These are phyloP conservation scores for Neofusicoccum sp. DNA, from an alignment of 2,329 filamentous ascomycete species.

Conservation along the genomic window DNA sequence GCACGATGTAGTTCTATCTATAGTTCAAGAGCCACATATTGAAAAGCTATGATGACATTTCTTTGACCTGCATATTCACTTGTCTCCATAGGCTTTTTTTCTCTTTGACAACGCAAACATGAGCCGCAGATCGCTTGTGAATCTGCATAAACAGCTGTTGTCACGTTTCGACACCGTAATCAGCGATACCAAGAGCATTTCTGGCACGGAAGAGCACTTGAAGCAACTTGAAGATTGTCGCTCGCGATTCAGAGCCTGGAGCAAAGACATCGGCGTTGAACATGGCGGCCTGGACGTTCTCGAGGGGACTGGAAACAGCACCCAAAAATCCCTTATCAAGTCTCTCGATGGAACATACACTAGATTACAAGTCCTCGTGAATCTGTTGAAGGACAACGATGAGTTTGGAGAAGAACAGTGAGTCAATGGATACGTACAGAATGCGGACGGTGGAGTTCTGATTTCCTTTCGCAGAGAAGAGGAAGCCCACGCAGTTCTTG, in stretches of 20 bases:
- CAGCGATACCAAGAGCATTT: neutral
- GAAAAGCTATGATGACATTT: no score
- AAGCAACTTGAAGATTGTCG: neutral
- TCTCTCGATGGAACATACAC: neutral
- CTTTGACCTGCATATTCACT: no score
- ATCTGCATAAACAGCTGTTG: neutral
- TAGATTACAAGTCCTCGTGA: neutral
- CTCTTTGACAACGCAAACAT: neutral
- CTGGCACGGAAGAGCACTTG: neutral
- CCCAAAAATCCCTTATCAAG: neutral
- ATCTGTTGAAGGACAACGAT: neutral
- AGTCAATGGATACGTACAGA: neutral
- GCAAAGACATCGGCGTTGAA: neutral
- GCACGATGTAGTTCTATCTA: no score
- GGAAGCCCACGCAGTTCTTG: neutral
- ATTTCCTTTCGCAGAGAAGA: neutral
- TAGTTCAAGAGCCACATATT: no score
- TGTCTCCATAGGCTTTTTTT: no score
- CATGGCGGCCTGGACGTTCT: neutral
- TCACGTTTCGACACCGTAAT: neutral
- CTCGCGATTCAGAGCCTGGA: neutral
- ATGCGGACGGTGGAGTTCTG: neutral
- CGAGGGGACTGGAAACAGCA: neutral
- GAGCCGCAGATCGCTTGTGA: neutral
- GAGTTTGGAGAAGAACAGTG: neutral